Evolutionary conservation across 768 basidiomycete genomes (phyloP).

Genomic region (Kondoa malvinella): DNA sequence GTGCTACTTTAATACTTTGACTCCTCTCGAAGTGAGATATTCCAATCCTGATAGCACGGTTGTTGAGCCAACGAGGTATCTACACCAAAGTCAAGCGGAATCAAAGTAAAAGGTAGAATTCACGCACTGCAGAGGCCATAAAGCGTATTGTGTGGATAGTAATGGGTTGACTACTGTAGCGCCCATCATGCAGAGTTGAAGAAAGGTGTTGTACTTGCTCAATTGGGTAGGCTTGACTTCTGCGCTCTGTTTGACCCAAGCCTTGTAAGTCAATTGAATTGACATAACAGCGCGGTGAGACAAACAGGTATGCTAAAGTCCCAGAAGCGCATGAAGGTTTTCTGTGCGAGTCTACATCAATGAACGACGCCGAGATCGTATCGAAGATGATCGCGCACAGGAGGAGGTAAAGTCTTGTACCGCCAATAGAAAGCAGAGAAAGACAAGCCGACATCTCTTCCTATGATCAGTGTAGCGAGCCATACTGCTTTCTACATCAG

Average conservation of each 20-base stretch:
- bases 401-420: slow-evolving; percentile 69
- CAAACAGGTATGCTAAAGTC: slow-evolving; percentile 77
- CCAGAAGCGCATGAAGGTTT: slow-evolving; percentile 87
- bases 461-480: slow-evolving; percentile 67
- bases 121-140: slow-evolving; percentile 7
- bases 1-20: slow-evolving; percentile 8
- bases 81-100: slow-evolving; percentile 29
- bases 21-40: slow-evolving; percentile 28
- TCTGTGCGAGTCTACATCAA: slow-evolving; percentile 36
- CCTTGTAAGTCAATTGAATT: not conserved
- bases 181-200: slow-evolving; percentile 85
- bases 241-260: slow-evolving; percentile 33
- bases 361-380: not conserved
- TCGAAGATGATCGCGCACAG: slow-evolving; percentile 41
- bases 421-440: slow-evolving; percentile 84
- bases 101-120: not conserved
- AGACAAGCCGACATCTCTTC: slow-evolving; percentile 69
- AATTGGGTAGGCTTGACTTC: slow-evolving; percentile 86
- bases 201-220: slow-evolving; percentile 87
- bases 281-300: not conserved
- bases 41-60: slow-evolving; percentile 71
- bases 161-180: slow-evolving; percentile 69
- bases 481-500: slow-evolving; percentile 42
- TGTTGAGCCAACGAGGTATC: slow-evolving; percentile 71
- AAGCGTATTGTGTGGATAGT: slow-evolving; percentile 35